These are phyloP conservation scores for Mycena olivaceomarginata DNA, from an alignment of 768 basidiomycete species.

Conservation along the genomic window DNA sequence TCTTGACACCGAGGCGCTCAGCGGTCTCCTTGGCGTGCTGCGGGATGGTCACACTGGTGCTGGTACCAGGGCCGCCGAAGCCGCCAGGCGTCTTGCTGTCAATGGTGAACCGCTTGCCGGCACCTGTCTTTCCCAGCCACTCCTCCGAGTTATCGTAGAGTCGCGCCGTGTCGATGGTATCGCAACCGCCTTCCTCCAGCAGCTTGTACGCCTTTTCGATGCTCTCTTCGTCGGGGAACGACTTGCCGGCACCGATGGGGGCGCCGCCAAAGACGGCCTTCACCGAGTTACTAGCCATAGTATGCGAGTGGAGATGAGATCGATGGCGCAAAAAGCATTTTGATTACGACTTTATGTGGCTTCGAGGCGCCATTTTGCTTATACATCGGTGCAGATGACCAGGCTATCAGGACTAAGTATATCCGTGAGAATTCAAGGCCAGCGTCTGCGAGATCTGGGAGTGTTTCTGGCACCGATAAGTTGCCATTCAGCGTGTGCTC, in stretches of 20 bases:
- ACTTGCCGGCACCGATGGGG: background rate
- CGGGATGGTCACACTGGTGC: background rate
- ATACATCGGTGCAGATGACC: no score
- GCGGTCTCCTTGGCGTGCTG: slow-evolving; percentile 1
- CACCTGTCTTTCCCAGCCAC: slow-evolving; percentile 6
- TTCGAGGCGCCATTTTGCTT: no score
- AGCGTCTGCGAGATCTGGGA: no score
- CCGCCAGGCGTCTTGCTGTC: slow-evolving; percentile 15
- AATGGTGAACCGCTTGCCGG: slow-evolving; percentile 2
- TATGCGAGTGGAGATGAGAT: background rate
- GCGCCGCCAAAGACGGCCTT: background rate
- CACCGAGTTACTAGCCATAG: background rate
- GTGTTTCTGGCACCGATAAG: no score
- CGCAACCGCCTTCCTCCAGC: background rate
- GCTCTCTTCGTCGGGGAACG: slow-evolving; percentile 5
- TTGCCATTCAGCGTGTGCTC: no score
- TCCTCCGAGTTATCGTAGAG: slow-evolving; percentile 3
- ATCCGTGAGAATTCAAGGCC: no score
- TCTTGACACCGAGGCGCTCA: background rate
- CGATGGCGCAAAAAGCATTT: no score
- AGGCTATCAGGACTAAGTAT: no score
- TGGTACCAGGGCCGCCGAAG: background rate
- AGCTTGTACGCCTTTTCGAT: slow-evolving; percentile 3
- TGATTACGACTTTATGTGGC: no score
- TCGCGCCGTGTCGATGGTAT: slow-evolving; percentile 12